Conservation (phyloP, 352 stramenopile species). For the Globisporangium perplexum region DNA sequence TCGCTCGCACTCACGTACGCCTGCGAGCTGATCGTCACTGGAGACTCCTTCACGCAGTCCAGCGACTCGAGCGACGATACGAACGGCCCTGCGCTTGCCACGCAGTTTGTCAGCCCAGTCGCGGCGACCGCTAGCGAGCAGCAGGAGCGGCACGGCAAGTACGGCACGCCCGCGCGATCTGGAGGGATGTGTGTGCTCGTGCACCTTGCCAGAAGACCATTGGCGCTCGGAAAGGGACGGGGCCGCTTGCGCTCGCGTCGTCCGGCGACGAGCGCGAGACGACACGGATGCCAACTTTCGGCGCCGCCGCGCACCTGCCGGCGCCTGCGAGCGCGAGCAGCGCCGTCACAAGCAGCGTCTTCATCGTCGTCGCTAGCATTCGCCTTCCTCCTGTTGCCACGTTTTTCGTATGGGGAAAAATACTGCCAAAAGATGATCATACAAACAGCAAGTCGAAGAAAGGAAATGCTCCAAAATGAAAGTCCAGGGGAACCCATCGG, state of each 20-base stretch:
- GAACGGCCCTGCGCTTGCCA: slow-evolving; percentile 25
- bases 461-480: no score
- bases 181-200: background rate
- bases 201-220: slow-evolving; percentile 32
- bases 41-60: slow-evolving; percentile 38
- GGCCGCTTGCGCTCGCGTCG: slow-evolving; percentile 12
- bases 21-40: slow-evolving; percentile 33
- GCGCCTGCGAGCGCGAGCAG: slow-evolving; percentile 18
- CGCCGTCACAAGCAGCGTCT: slow-evolving; percentile 14
- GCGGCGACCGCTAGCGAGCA: no score
- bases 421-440: no score
- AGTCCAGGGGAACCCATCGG: background rate
- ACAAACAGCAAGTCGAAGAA: no score
- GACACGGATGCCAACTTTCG: slow-evolving; percentile 60
- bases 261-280: slow-evolving; percentile 26
- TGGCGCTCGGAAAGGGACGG: slow-evolving; percentile 44
- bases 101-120: background rate
- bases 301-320: slow-evolving; percentile 26
- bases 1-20: slow-evolving; percentile 20
- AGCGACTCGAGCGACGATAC: slow-evolving; percentile 21
- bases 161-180: background rate
- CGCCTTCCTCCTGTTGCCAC: no score
- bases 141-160: background rate
- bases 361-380: background rate
- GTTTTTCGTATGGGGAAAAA: no score